phyloP scores from a whole-genome alignment of 2,329 filamentous ascomycete species.

The Pyrenochaeta sp. region DNA sequence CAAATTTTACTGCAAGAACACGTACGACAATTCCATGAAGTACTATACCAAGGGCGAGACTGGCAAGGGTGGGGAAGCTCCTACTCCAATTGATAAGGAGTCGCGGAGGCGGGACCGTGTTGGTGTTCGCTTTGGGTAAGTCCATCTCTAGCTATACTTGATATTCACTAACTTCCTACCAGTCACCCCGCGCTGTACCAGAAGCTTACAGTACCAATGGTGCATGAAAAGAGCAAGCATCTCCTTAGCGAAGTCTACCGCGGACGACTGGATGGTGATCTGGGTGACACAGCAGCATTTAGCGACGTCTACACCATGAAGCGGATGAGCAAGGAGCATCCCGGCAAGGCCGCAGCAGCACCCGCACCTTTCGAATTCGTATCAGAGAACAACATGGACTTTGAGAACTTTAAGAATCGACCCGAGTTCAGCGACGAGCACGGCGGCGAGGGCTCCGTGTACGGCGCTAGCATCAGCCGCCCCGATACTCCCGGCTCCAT shows the following conservation, averaged over 20 bases:
- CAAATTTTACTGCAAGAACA: constrained; percentile 81
- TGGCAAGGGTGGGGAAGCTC: constrained; percentile 59
- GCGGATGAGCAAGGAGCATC: constrained; percentile 71
- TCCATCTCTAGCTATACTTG: neutral
- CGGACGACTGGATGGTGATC: constrained; percentile 74
- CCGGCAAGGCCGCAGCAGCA: constrained; percentile 59
- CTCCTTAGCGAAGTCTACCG: constrained; percentile 86
- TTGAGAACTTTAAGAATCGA: constrained; percentile 89
- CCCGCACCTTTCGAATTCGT: constrained; percentile 83
- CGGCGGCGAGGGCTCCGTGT: constrained; percentile 71
- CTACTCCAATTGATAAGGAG: constrained; percentile 53
- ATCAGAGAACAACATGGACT: constrained; percentile 84
- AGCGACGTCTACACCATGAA: constrained; percentile 84
- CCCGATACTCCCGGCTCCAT: constrained; percentile 66
- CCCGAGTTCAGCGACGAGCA: constrained; percentile 88
- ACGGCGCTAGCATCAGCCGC: constrained; percentile 66
- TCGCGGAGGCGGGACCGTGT: constrained; percentile 69
- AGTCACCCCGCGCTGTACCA: constrained; percentile 89
- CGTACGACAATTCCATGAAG: constrained; percentile 80
- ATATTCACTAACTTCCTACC: neutral
- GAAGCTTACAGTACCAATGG: constrained; percentile 92
- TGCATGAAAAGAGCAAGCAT: constrained; percentile 88
- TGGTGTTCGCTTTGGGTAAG: constrained; percentile 73
- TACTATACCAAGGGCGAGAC: constrained; percentile 76
- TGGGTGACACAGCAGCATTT: constrained; percentile 71